Conservation (phyloP, 768 basidiomycete species). For the Sporobolomyces roseus region DNA sequence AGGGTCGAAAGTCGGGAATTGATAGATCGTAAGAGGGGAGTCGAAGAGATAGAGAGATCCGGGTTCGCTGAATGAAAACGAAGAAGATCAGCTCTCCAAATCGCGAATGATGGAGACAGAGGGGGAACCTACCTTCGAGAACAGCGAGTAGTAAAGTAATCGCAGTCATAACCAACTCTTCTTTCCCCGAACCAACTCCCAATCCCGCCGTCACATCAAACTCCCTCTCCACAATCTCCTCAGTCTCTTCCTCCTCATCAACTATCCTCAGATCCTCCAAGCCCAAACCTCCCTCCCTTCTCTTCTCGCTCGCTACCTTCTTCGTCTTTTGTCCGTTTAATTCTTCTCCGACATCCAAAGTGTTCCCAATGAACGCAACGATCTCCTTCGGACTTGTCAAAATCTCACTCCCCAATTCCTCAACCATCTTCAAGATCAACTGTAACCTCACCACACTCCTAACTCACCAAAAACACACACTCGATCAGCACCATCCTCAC, state of each 20-base stretch:
- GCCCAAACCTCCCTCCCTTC: slow-evolving; percentile 45
- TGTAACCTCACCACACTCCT: slow-evolving; percentile 70
- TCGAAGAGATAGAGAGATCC: slow-evolving; percentile 48
- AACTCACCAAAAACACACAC: neutral
- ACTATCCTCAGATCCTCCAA: neutral
- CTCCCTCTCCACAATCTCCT: slow-evolving; percentile 48
- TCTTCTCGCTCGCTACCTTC: slow-evolving; percentile 43
- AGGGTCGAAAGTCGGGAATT: slow-evolving; percentile 62
- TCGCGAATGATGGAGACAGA: neutral
- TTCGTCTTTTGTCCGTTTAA: slow-evolving; percentile 48
- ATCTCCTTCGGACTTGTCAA: slow-evolving; percentile 61
- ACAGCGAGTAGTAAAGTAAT: slow-evolving; percentile 75
- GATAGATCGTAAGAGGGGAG: slow-evolving; percentile 68
- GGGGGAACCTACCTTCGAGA: slow-evolving; percentile 65
- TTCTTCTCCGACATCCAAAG: slow-evolving; percentile 55
- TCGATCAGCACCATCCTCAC: neutral
- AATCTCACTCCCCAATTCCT: slow-evolving; percentile 61
- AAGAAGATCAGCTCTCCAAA: no score
- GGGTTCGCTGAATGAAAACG: slow-evolving; percentile 48
- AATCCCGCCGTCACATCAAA: slow-evolving; percentile 47
- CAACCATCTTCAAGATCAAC: slow-evolving; percentile 75
- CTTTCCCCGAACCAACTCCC: slow-evolving; percentile 59
- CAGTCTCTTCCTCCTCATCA: neutral
- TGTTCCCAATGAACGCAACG: slow-evolving; percentile 75
- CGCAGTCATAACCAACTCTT: slow-evolving; percentile 70